Conservation (phyloP, 805 yeast genomes). For the Lachancea dasiensis region DNA sequence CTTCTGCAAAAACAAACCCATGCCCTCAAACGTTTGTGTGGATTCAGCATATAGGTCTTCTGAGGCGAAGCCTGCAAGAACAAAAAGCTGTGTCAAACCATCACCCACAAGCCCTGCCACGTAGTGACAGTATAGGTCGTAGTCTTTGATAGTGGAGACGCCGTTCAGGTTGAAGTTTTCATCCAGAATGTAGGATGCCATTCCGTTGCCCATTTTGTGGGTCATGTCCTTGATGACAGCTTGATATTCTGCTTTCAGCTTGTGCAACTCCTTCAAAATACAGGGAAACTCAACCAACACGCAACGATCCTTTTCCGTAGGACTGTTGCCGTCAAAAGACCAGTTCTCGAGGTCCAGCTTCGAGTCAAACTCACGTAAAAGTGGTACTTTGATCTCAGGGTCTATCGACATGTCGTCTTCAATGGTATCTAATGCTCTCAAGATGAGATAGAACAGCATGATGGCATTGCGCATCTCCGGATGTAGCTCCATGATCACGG, state of each 20-base stretch:
- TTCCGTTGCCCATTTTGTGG: slow-evolving; percentile 88
- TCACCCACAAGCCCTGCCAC: slow-evolving; percentile 98
- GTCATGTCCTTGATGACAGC: slow-evolving; percentile 74
- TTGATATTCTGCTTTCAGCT: slow-evolving; percentile 68
- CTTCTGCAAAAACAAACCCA: slow-evolving; percentile 95
- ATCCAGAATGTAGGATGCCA: slow-evolving; percentile 86
- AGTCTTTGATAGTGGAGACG: slow-evolving; percentile 70
- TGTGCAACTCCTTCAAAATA: slow-evolving; percentile 65
- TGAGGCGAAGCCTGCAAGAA: slow-evolving; percentile 66
- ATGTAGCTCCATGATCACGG: slow-evolving; percentile 84
- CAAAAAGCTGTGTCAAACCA: slow-evolving; percentile 80
- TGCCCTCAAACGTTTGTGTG: slow-evolving; percentile 61
- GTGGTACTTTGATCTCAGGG: slow-evolving; percentile 63
- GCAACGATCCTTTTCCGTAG: slow-evolving; percentile 71
- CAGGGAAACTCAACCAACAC: slow-evolving; percentile 76
- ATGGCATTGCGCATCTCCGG: slow-evolving; percentile 82
- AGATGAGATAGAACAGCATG: slow-evolving; percentile 75
- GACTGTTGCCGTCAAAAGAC: slow-evolving; percentile 72
- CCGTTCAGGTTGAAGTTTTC: slow-evolving; percentile 78
- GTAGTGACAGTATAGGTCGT: slow-evolving; percentile 88
- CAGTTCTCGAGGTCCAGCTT: slow-evolving; percentile 63
- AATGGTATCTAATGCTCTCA: slow-evolving; percentile 90
- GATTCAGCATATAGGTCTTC: slow-evolving; percentile 43
- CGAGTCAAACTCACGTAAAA: slow-evolving; percentile 61
- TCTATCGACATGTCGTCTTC: slow-evolving; percentile 93